Evolutionary conservation across 2,329 filamentous ascomycete species (phyloP).

Genomic region (Colletotrichum filicis): DNA sequence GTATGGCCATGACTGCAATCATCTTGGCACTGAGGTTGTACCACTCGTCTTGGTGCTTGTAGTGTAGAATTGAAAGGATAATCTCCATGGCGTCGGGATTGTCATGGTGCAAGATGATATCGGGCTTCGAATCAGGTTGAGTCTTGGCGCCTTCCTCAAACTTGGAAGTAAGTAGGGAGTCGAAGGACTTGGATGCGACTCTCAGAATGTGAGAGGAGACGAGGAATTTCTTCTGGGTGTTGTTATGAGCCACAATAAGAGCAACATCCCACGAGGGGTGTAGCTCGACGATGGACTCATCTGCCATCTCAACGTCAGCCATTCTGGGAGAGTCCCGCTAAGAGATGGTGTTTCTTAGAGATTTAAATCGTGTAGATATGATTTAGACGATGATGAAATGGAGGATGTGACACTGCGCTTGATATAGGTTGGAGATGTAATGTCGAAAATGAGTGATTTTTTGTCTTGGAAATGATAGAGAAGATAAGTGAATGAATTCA

Average conservation of each 20-base stretch:
- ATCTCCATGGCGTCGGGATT: slow-evolving; percentile 7
- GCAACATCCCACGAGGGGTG: slow-evolving; percentile 1
- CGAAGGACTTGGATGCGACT: not conserved
- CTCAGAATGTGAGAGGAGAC: not conserved
- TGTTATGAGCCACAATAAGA: not conserved
- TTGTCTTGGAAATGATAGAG: not conserved
- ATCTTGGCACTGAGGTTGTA: not conserved
- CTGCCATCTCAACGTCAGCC: not conserved
- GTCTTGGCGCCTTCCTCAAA: not conserved
- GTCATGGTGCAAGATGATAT: not conserved
- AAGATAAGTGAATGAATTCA: not conserved
- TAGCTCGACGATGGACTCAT: not conserved
- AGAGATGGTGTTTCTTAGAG: not conserved
- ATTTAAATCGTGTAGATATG: not conserved
- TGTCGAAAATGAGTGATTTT: not conserved
- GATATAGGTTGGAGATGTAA: not conserved
- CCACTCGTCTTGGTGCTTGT: not conserved
- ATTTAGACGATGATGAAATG: too few relatives aligned
- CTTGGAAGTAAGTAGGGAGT: not conserved
- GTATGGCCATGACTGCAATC: not conserved
- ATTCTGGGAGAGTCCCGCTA: not conserved
- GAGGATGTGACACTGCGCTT: not conserved
- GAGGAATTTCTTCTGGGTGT: not conserved
- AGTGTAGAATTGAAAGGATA: not conserved
- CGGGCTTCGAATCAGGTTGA: not conserved